Conservation (phyloP, 208 protist species). For the Acanthamoeba lenticulata region DNA sequence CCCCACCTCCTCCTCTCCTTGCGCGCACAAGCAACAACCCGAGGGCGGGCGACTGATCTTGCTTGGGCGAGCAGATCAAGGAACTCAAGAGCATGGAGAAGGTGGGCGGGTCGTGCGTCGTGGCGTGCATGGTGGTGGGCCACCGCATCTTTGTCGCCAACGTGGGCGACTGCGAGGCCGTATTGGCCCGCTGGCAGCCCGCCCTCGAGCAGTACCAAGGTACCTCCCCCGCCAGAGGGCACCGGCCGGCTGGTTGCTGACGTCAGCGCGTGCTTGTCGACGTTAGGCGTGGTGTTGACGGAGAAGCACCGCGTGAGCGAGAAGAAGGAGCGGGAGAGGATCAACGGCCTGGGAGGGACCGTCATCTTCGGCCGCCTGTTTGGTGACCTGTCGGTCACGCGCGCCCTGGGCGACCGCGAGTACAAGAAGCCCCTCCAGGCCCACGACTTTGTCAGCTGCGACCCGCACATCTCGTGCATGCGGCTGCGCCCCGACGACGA, state of each 20-base stretch:
- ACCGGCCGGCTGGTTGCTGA: too few species aligned
- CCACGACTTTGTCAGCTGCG: background rate
- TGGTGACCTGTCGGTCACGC: background rate
- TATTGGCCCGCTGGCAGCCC: background rate
- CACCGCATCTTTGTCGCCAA: background rate
- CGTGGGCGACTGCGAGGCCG: constrained; percentile 25
- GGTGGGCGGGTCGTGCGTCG: background rate
- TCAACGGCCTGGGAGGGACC: background rate
- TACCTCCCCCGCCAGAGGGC: background rate
- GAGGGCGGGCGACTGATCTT: background rate
- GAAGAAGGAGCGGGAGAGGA: background rate
- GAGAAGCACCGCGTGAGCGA: constrained; percentile 6
- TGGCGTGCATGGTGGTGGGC: background rate
- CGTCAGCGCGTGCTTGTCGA: background rate
- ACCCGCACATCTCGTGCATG: background rate
- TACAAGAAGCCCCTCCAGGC: background rate
- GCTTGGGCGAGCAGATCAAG: background rate
- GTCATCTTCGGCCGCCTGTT: background rate
- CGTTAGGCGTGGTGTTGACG: background rate
- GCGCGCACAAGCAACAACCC: background rate
- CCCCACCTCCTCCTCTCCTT: background rate
- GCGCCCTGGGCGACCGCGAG: background rate
- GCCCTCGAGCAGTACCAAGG: background rate
- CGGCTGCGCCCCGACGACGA: background rate
- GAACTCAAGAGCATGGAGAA: constrained; percentile 12